These are phyloP conservation scores for Psilocybe cyanescens DNA, from an alignment of 768 basidiomycete genomes.

Conservation along the genomic window DNA sequence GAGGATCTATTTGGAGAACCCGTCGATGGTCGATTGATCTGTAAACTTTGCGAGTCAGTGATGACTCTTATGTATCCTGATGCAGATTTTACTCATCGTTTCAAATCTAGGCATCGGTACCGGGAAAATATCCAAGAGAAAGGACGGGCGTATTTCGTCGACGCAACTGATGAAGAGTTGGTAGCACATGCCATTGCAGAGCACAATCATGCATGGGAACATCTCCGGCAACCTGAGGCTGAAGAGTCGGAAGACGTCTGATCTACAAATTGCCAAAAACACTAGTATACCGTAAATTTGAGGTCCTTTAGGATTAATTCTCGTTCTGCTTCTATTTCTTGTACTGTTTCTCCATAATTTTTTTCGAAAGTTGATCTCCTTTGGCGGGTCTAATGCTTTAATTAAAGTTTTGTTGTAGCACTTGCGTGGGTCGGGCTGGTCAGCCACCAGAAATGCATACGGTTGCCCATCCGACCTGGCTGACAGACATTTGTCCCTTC, in stretches of 20 bases:
- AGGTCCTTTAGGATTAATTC: background rate
- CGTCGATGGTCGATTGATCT: conserved; percentile 37
- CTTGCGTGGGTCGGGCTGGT: background rate
- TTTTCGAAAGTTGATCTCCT: background rate
- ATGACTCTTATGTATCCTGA: background rate
- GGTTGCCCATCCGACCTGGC: background rate
- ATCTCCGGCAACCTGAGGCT: conserved; percentile 29
- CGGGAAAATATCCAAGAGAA: conserved; percentile 28
- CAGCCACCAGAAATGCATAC: background rate
- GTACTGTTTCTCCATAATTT: too few relatives aligned
- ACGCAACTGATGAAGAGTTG: conserved; percentile 45
- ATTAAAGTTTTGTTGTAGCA: background rate
- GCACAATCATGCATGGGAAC: conserved; percentile 55
- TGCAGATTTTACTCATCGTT: background rate
- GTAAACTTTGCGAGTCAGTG: conserved; percentile 58
- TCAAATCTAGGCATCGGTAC: conserved; percentile 37
- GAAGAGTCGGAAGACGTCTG: background rate
- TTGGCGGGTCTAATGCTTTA: background rate
- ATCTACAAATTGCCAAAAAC: background rate
- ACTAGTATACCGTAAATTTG: background rate
- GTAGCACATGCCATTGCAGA: conserved; percentile 50
- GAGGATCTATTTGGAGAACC: conserved; percentile 44
- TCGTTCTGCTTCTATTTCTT: background rate
- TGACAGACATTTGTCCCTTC: background rate
- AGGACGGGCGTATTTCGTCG: conserved; percentile 38